These are phyloP conservation scores for Cordyceps fumosorosea DNA, from an alignment of 2,329 filamentous ascomycete species.

Conservation along the genomic window DNA sequence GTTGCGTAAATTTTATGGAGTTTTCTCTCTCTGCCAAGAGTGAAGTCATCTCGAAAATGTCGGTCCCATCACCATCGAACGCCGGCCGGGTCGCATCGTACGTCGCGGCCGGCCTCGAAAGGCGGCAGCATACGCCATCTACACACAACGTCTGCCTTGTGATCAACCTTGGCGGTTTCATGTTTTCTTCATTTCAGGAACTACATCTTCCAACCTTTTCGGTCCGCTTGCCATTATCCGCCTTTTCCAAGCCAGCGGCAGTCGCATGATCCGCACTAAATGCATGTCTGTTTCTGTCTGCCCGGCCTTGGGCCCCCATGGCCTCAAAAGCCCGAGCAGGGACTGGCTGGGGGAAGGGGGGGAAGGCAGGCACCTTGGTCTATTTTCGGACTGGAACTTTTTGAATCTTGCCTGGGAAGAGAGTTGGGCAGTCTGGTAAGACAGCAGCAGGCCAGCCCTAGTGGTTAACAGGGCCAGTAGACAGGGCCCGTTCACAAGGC, in stretches of 20 bases:
- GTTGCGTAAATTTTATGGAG: not conserved
- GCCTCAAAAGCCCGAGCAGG: not conserved
- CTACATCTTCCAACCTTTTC: too few species aligned
- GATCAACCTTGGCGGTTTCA: conserved; percentile 9
- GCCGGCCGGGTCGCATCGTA: not conserved
- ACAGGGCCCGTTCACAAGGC: not conserved
- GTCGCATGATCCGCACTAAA: not conserved
- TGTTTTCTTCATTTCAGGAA: too few species aligned
- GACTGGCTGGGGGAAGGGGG: not conserved
- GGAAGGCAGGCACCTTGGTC: not conserved
- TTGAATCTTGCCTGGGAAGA: too few species aligned
- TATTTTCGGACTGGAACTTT: not conserved
- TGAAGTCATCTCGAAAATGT: not conserved
- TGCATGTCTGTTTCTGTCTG: not conserved
- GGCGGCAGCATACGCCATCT: not conserved
- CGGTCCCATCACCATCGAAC: too few species aligned
- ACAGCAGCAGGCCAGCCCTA: not conserved
- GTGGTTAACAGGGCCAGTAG: not conserved
- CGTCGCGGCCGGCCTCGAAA: not conserved
- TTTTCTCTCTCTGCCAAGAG: not conserved
- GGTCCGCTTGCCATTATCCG: not conserved
- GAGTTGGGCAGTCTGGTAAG: too few species aligned
- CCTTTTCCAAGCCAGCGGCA: not conserved
- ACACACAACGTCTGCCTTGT: not conserved
- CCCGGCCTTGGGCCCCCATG: not conserved